Percentiles rank a stretch among this genome's conserved stretches.
Conservation (phyloP, 768 basidiomycete genomes). For the Termitomyces sp. region DNA sequence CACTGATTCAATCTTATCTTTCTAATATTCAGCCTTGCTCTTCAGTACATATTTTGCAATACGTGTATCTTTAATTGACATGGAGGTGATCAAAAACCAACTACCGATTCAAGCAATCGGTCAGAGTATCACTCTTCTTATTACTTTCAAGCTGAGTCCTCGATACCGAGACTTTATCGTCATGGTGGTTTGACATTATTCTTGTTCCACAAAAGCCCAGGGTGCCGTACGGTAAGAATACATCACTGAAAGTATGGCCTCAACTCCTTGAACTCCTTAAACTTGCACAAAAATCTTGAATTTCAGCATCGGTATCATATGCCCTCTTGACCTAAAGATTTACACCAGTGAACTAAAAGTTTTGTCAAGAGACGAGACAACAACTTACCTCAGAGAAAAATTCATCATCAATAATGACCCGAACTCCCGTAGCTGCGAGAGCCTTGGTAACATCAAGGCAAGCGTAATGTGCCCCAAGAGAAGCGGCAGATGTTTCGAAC, state of each 20-base stretch:
- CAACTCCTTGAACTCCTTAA: neutral
- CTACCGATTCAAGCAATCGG: no score
- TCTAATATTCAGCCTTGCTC: neutral
- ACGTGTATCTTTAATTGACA: no score
- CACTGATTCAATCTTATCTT: slow-evolving; percentile 5
- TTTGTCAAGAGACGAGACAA: no score
- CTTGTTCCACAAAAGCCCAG: neutral
- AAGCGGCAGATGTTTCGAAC: slow-evolving; percentile 59
- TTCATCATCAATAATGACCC: slow-evolving; percentile 59
- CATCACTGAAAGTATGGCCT: neutral
- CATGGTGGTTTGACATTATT: no score
- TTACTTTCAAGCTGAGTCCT: no score
- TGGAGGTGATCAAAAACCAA: no score
- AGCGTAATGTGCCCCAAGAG: slow-evolving; percentile 55
- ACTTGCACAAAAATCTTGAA: slow-evolving; percentile 14
- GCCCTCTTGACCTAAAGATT: slow-evolving; percentile 2
- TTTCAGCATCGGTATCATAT: slow-evolving; percentile 2
- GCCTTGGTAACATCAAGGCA: slow-evolving; percentile 65
- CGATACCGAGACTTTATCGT: no score
- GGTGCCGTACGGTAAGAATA: neutral
- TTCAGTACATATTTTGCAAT: no score
- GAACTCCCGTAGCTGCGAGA: slow-evolving; percentile 62
- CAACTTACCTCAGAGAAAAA: slow-evolving; percentile 36
- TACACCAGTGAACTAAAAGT: neutral
- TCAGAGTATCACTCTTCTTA: no score